These are phyloP conservation scores for Oryza meridionalis DNA, from an alignment of 176 grass and related monocot genomes.

Conservation along the genomic window DNA sequence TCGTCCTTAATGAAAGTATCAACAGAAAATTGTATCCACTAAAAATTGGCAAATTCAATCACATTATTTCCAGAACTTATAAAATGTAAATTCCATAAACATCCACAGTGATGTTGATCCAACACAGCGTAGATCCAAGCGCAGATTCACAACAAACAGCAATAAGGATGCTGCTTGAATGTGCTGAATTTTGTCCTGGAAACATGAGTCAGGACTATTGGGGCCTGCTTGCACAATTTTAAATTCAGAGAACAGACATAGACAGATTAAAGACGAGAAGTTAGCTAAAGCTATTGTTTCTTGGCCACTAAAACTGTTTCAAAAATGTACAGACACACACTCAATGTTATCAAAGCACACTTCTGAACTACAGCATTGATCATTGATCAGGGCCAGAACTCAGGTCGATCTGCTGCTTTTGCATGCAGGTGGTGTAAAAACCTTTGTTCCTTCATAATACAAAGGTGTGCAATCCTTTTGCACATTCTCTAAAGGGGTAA, in stretches of 20 bases:
- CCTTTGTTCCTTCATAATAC: too few species aligned
- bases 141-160: background rate
- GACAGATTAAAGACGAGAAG: background rate
- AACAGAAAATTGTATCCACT: background rate
- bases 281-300: background rate
- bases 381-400: background rate
- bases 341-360: background rate
- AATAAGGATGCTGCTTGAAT: background rate
- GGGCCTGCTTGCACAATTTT: background rate
- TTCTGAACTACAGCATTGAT: background rate
- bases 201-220: background rate
- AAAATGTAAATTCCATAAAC: conserved; percentile 14
- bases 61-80: background rate
- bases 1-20: conserved; percentile 4
- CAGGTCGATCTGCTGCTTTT: too few species aligned
- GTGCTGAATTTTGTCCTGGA: background rate
- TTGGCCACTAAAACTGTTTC: background rate
- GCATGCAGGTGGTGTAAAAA: too few species aligned
- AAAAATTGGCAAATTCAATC: background rate
- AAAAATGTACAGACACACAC: background rate
- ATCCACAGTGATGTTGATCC: background rate
- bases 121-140: background rate
- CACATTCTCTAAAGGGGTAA: too few species aligned
- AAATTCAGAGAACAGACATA: background rate
- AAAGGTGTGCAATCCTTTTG: too few species aligned